These are phyloP conservation scores for Phaeodactylum tricornutum DNA, from an alignment of 108 stramenopile genomes.

Conservation along the genomic window DNA sequence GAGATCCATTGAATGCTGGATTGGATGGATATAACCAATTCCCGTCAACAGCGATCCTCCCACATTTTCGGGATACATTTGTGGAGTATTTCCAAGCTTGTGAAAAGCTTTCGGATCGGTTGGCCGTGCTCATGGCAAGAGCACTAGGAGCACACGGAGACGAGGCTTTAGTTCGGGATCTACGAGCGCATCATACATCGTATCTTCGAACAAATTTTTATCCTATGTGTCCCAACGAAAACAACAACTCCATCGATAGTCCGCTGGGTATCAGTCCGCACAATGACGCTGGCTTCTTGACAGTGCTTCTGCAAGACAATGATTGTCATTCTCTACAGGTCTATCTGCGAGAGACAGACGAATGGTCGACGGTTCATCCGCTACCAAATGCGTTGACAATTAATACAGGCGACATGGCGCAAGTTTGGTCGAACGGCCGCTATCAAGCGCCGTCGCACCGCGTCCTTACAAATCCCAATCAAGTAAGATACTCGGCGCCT, in stretches of 20 bases:
- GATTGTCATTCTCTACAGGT: constrained; percentile 79
- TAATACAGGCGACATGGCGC: constrained; percentile 90
- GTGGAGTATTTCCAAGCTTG: constrained; percentile 64
- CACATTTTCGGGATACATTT: constrained; percentile 44
- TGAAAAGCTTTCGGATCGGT: constrained; percentile 41
- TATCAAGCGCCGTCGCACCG: constrained; percentile 86
- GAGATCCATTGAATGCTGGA: constrained; percentile 47
- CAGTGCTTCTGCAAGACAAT: constrained; percentile 79
- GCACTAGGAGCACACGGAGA: constrained; percentile 33
- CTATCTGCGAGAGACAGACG: constrained; percentile 27
- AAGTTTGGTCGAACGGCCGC: constrained; percentile 85
- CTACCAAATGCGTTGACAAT: constrained; percentile 79
- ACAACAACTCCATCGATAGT: constrained; percentile 6
- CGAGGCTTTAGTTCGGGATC: constrained; percentile 22
- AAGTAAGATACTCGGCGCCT: constrained; percentile 77
- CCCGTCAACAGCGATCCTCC: constrained; percentile 43
- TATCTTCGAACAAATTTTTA: constrained; percentile 85
- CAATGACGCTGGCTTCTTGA: constrained; percentile 87
- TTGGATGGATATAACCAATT: constrained; percentile 87
- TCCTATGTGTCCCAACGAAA: constrained; percentile 37
- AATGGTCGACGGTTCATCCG: constrained; percentile 74
- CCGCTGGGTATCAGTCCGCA: constrained; percentile 78
- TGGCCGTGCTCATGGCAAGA: constrained; percentile 50
- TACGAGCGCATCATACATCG: constrained; percentile 58
- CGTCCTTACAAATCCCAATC: constrained; percentile 59